phyloP scores from a whole-genome alignment of 257 asterid species.

The Voacanga thouarsii region DNA sequence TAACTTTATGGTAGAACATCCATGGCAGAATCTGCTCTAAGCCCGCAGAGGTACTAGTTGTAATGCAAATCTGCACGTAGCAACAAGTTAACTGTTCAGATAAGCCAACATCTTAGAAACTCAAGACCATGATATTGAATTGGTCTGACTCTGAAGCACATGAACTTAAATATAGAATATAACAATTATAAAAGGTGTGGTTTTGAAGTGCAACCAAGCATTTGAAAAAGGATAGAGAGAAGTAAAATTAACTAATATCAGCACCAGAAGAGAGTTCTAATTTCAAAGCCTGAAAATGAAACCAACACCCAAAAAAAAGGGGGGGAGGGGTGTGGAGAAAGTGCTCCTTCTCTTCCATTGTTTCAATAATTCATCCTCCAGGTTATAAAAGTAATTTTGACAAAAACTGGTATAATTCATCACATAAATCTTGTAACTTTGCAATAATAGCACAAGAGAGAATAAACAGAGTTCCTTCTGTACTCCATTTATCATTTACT shows the following conservation, averaged over 20 bases:
- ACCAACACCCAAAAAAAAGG: no score
- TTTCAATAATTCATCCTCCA: no score
- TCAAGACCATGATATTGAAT: neutral
- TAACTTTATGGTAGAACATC: conserved; percentile 69
- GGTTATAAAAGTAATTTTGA: neutral
- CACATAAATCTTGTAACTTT: neutral
- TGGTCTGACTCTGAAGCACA: neutral
- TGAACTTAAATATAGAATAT: neutral
- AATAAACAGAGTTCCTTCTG: neutral
- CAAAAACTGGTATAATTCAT: neutral
- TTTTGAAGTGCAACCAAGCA: neutral
- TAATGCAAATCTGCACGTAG: conserved; percentile 53
- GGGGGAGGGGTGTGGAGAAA: no score
- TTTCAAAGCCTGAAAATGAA: neutral
- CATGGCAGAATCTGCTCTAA: conserved; percentile 68
- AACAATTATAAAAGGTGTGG: neutral
- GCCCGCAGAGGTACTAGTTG: conserved; percentile 58
- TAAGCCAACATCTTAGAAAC: neutral
- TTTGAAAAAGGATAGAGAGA: no score
- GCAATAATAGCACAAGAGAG: neutral
- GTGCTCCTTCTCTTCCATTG: no score
- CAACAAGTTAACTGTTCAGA: neutral
- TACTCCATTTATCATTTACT: neutral
- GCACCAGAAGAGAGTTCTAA: neutral
- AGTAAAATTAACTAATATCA: neutral